Evolutionary conservation across 169 alveolate species (phyloP).

Genomic region (Cryptosporidium meleagridis): DNA sequence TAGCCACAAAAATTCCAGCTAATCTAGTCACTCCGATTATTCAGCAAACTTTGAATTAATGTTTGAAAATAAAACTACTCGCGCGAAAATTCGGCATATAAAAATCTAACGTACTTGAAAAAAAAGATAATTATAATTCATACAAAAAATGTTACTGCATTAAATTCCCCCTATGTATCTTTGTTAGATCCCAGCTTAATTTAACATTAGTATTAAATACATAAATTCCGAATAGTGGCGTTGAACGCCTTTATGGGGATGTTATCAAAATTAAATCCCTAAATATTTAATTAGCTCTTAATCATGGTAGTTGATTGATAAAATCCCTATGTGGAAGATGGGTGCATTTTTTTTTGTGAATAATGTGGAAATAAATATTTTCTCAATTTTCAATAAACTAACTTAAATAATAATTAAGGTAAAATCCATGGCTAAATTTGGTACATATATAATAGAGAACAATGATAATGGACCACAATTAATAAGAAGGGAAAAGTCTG

Average conservation of each 20-base stretch:
- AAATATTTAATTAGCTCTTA: not conserved
- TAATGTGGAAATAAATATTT: constrained; percentile 12
- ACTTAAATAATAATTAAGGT: not conserved
- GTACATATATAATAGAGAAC: constrained; percentile 2
- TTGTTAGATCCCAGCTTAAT: not conserved
- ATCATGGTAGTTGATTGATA: not conserved
- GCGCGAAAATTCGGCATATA: not conserved
- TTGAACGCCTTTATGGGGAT: not conserved
- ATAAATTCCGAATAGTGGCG: not conserved
- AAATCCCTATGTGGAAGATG: constrained; percentile 9
- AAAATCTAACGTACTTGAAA: no score
- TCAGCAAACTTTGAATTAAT: not conserved
- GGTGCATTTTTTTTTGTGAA: not conserved
- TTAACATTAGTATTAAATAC: no score
- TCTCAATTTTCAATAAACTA: not conserved
- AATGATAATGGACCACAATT: constrained; percentile 75
- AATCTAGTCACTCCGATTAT: no score
- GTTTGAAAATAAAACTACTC: not conserved
- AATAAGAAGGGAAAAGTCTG: constrained; percentile 62
- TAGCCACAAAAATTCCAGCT: not conserved
- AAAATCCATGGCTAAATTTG: not conserved
- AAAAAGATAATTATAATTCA: no score
- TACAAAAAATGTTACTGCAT: no score
- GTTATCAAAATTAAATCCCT: not conserved
- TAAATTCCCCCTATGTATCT: no score